phyloP scores from a whole-genome alignment of 116 monocot genomes.

The Posidonia oceanica region DNA sequence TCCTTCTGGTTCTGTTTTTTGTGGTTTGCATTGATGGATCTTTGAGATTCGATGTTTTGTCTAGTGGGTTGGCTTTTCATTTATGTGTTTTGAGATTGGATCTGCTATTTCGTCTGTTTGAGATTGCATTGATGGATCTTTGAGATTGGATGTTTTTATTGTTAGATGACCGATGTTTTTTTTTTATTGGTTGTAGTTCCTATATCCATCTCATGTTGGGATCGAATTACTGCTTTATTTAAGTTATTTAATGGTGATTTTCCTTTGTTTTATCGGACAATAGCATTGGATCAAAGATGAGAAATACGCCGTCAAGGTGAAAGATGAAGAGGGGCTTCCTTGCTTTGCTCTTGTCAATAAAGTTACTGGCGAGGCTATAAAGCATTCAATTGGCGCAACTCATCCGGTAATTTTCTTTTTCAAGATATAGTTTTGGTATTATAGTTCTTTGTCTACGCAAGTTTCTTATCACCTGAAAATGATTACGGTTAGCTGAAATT shows the following conservation, averaged over 20 bases:
- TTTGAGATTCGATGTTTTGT: not conserved
- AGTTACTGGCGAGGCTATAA: slow-evolving; percentile 40
- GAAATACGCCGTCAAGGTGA: slow-evolving; percentile 28
- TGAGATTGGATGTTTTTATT: not conserved
- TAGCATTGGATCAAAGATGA: slow-evolving; percentile 61
- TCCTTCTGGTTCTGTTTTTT: not conserved
- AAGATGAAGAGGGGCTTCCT: slow-evolving; percentile 37
- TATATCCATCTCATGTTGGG: too few species aligned
- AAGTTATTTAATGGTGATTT: too few species aligned
- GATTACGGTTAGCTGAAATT: too few species aligned
- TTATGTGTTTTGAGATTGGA: not conserved
- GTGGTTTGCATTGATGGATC: too few species aligned
- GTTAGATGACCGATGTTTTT: too few species aligned
- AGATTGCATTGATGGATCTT: not conserved
- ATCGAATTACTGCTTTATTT: too few species aligned
- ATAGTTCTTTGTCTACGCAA: not conserved
- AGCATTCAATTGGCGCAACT: slow-evolving; percentile 32
- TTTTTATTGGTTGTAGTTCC: too few species aligned
- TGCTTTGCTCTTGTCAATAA: slow-evolving; percentile 53
- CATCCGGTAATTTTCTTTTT: slow-evolving; percentile 27
- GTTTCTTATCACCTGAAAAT: not conserved
- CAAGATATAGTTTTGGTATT: not conserved
- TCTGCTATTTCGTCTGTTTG: not conserved
- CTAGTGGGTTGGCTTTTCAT: not conserved
- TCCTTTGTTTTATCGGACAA: not conserved